phyloP scores from a whole-genome alignment of 805 yeast species.

The Lipomyces chichibuensis region DNA sequence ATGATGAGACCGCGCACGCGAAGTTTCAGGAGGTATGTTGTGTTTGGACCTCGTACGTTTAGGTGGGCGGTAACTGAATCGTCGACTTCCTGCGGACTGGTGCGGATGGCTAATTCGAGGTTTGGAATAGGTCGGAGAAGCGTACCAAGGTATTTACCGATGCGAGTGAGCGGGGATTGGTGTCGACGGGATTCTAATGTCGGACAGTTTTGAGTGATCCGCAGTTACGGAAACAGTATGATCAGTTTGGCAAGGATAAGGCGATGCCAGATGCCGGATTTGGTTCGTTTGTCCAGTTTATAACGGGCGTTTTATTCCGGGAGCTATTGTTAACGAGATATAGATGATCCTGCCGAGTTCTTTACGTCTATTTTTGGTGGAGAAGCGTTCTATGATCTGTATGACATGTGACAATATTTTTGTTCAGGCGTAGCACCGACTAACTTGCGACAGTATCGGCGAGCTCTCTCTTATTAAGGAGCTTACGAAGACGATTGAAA shows the following conservation, averaged over 20 bases:
- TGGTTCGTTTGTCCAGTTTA: constrained; percentile 42
- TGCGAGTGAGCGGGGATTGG: neutral
- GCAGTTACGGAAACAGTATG: constrained; percentile 70
- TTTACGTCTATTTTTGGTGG: constrained; percentile 89
- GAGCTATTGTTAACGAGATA: neutral
- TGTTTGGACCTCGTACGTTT: neutral
- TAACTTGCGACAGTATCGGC: constrained; percentile 61
- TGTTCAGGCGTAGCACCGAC: neutral
- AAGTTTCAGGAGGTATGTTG: constrained; percentile 72
- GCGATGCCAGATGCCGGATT: constrained; percentile 72
- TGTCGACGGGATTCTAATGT: neutral
- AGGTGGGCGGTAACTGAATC: neutral
- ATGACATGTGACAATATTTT: constrained; percentile 7
- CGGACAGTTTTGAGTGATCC: constrained; percentile 76
- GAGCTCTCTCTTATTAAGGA: constrained; percentile 80
- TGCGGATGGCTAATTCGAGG: neutral
- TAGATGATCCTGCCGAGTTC: constrained; percentile 79
- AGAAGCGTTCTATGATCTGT: constrained; percentile 72
- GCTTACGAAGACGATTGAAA: constrained; percentile 62
- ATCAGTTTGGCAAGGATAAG: constrained; percentile 78
- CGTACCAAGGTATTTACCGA: constrained; percentile 46
- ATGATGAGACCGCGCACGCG: constrained; percentile 84
- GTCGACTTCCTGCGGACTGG: neutral
- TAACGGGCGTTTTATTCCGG: neutral
- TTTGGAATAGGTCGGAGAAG: constrained; percentile 50